A percentile compares a stretch with the other conserved stretches of the same genome.
Conservation (phyloP, 108 stramenopile genomes). For the Cyclotella cryptica region DNA sequence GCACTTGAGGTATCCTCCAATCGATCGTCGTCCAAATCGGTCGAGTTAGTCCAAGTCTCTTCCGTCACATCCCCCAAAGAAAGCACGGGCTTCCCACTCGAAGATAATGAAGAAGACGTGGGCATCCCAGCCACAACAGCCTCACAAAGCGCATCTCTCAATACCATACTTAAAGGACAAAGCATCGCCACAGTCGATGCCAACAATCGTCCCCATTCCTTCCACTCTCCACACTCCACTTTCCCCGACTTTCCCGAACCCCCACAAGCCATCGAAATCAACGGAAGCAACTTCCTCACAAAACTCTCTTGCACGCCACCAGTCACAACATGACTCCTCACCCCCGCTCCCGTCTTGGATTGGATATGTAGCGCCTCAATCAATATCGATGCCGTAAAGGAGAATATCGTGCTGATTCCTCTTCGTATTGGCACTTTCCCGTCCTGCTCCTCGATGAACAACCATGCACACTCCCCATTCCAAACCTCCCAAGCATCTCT, state of each 20-base stretch:
- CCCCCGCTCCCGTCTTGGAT: constrained; percentile 35
- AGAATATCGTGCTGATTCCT: constrained; percentile 52
- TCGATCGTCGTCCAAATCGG: background rate
- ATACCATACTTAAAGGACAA: constrained; percentile 33
- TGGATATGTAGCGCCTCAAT: constrained; percentile 72
- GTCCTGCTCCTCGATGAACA: no score
- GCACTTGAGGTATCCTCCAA: constrained; percentile 52
- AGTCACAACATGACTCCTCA: constrained; percentile 3
- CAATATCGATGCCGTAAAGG: constrained; percentile 70
- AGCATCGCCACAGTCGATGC: constrained; percentile 30
- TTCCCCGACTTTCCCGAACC: constrained; percentile 6
- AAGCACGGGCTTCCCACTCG: background rate
- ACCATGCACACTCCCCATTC: background rate
- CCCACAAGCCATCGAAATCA: constrained; percentile 53
- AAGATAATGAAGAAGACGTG: background rate
- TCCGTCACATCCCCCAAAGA: constrained; percentile 6
- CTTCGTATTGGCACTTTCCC: constrained; percentile 15
- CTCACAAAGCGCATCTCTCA: constrained; percentile 45
- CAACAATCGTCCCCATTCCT: constrained; percentile 52
- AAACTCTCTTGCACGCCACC: constrained; percentile 54
- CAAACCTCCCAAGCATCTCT: constrained; percentile 32
- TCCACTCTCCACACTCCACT: constrained; percentile 37
- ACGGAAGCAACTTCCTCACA: constrained; percentile 49
- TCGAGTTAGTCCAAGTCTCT: background rate
- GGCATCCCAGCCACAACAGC: constrained; percentile 43